These are phyloP conservation scores for Penicillium atrosanguineum DNA, from an alignment of 495 filamentous ascomycete genomes.

Conservation along the genomic window DNA sequence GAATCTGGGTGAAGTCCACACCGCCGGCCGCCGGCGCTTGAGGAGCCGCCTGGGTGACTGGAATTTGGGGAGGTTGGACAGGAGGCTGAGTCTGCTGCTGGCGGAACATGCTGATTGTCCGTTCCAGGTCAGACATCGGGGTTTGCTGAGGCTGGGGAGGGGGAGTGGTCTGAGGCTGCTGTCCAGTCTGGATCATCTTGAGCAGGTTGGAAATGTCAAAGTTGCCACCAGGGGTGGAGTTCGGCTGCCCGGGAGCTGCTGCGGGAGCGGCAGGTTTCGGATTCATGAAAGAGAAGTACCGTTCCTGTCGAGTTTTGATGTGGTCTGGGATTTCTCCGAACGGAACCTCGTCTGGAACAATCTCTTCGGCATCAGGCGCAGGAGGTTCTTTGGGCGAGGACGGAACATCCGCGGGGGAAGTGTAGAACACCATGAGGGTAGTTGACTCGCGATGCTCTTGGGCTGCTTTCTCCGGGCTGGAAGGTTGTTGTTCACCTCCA, in stretches of 20 bases:
- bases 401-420: conserved; percentile 70
- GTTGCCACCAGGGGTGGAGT: conserved; percentile 22
- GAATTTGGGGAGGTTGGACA: conserved; percentile 28
- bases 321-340: conserved; percentile 52
- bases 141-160: conserved; percentile 25
- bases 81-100: conserved; percentile 41
- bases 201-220: conserved; percentile 48
- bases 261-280: conserved; percentile 31
- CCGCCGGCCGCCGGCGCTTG: conserved; percentile 14
- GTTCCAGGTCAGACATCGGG: conserved; percentile 37
- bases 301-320: conserved; percentile 46
- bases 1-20: conserved; percentile 35
- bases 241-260: conserved; percentile 22
- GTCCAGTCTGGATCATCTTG: conserved; percentile 42
- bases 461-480: conserved; percentile 62
- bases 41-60: conserved; percentile 17
- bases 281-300: conserved; percentile 41
- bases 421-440: conserved; percentile 84
- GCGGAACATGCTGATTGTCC: conserved; percentile 43
- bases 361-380: conserved; percentile 38
- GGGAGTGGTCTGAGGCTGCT: conserved; percentile 32
- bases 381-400: conserved; percentile 71
- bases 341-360: conserved; percentile 26
- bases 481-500: conserved; percentile 57
- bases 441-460: conserved; percentile 71